Conservation (phyloP, 116 monocot genomes). For the Trichopus zeylanicus region DNA sequence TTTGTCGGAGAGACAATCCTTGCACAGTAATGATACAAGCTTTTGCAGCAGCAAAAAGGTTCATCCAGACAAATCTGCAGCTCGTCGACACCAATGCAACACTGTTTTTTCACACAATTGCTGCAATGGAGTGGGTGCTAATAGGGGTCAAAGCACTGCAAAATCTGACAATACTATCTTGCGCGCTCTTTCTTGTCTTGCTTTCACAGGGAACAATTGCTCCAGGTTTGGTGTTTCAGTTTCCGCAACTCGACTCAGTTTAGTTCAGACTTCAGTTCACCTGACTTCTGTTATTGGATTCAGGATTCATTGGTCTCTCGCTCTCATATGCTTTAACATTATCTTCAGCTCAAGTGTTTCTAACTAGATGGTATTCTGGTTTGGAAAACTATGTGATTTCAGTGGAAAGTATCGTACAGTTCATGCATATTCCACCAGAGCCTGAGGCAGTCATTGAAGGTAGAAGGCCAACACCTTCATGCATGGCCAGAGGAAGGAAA, state of each 20-base stretch:
- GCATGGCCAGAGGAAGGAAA: conserved; percentile 71
- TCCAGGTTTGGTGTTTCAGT: conserved; percentile 31
- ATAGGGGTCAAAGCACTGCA: conserved; percentile 63
- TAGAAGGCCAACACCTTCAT: conserved; percentile 47
- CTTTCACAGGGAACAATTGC: conserved; percentile 42
- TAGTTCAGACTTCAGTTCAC: neutral
- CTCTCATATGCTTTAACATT: conserved; percentile 66
- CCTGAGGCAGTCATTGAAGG: conserved; percentile 42
- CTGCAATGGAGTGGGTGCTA: conserved; percentile 68
- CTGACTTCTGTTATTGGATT: neutral
- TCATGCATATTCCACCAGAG: conserved; percentile 57
- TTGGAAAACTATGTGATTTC: conserved; percentile 78
- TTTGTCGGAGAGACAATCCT: conserved; percentile 57
- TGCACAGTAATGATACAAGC: conserved; percentile 68
- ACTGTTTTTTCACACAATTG: conserved; percentile 65
- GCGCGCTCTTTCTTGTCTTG: conserved; percentile 50
- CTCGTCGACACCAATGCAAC: conserved; percentile 71
- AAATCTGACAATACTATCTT: conserved; percentile 40
- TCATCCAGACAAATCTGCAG: conserved; percentile 40
- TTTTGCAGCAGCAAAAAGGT: conserved; percentile 36
- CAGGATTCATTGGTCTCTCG: conserved; percentile 69
- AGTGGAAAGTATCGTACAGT: conserved; percentile 72
- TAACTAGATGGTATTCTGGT: conserved; percentile 60
- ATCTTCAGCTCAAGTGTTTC: conserved; percentile 43
- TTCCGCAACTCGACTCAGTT: too few species aligned